These are phyloP conservation scores for Bipolaris gigantea DNA, from an alignment of 2,329 filamentous ascomycete species.

Conservation along the genomic window DNA sequence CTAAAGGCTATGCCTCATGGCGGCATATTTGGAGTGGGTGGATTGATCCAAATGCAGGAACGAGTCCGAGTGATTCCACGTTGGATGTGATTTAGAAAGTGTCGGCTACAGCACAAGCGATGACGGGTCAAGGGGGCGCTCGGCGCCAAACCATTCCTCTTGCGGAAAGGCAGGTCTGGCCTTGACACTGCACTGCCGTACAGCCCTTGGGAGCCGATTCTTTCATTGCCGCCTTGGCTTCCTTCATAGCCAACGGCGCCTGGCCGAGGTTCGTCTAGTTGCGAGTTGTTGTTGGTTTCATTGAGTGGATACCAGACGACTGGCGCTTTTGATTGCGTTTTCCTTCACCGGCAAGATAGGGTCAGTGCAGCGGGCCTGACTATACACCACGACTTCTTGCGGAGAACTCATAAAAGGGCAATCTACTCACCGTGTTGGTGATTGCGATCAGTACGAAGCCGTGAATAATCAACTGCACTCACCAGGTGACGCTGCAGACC, in stretches of 20 bases:
- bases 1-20: conserved; percentile 10
- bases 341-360: background rate
- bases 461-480: background rate
- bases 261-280: background rate
- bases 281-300: background rate
- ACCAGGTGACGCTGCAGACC: background rate
- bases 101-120: conserved; percentile 9
- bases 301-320: background rate
- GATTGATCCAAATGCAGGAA: conserved; percentile 17
- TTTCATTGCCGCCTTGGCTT: background rate
- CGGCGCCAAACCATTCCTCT: conserved; percentile 8
- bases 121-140: conserved; percentile 16
- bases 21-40: conserved; percentile 2
- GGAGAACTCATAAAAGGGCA: background rate
- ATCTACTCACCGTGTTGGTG: conserved; percentile 1
- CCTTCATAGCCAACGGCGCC: background rate
- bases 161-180: background rate
- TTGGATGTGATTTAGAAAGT: conserved; percentile 9
- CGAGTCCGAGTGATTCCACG: conserved; percentile 7
- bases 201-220: background rate
- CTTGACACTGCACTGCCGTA: background rate
- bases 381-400: conserved; percentile 1
- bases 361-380: conserved; percentile 1
- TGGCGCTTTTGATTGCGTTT: background rate
- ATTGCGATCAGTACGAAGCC: conserved; percentile 1